phyloP scores from a whole-genome alignment of 1,139 yeast genomes.

The Kodamaea plutei region DNA sequence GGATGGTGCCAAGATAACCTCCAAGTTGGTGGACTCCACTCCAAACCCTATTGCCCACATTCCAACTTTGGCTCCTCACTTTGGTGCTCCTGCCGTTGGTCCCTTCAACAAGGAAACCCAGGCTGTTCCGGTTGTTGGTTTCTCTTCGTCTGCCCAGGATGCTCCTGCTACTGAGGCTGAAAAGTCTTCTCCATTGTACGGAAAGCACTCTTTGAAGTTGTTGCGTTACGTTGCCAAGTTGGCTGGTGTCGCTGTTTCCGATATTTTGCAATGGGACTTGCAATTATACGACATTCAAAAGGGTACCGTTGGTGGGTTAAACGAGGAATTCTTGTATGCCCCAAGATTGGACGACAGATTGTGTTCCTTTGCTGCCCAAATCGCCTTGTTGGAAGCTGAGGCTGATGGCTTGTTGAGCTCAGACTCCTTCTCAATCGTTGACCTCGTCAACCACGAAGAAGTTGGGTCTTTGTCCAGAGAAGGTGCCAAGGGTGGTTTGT shows the following conservation, averaged over 20 bases:
- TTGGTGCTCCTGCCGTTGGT: conserved; percentile 47
- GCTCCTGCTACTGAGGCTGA: conserved; percentile 53
- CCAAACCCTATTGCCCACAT: conserved; percentile 64
- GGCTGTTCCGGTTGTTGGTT: conserved; percentile 61
- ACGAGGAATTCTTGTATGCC: conserved; percentile 57
- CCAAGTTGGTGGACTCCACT: conserved; percentile 50
- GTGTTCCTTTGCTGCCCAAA: conserved; percentile 58
- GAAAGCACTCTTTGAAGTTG: conserved; percentile 52
- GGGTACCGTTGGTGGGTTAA: conserved; percentile 58
- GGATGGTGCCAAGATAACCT: conserved; percentile 28
- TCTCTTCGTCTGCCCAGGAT: conserved; percentile 21
- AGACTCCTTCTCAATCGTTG: conserved; percentile 46
- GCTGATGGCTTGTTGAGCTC: conserved; percentile 17
- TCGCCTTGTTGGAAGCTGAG: conserved; percentile 44
- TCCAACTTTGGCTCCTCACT: conserved; percentile 65
- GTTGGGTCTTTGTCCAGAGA: conserved; percentile 57
- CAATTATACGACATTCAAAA: conserved; percentile 63
- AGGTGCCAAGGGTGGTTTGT: conserved; percentile 54
- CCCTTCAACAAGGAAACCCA: conserved; percentile 60
- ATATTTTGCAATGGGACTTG: conserved; percentile 54
- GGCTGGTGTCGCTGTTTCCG: conserved; percentile 45
- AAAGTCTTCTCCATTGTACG: conserved; percentile 55
- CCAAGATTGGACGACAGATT: conserved; percentile 67
- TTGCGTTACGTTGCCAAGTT: conserved; percentile 53
- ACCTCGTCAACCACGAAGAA: conserved; percentile 60